Evolutionary conservation across 2,329 filamentous ascomycete genomes (phyloP), one percentile per base, ranked within the genome.

Genomic region (Nemania sp.): DNA sequence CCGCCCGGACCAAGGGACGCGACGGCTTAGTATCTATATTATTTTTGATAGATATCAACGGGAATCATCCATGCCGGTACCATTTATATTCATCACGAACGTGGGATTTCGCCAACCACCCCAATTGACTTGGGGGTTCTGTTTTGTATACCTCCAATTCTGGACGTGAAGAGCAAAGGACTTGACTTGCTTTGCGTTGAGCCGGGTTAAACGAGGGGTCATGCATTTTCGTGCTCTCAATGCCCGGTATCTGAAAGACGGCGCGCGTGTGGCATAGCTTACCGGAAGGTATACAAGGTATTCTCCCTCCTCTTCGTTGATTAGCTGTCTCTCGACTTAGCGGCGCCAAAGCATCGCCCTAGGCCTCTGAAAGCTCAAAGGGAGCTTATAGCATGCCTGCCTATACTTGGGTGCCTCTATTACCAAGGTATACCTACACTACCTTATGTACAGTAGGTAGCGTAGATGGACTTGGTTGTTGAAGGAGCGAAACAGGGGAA

Each of bases 401-500:
- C 43, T 12, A 12, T 39, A 39, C 3, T n/a, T 39, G 15, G 12
- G 5, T 39, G 35, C 35, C 35, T 39, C 3, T 39, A 12, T 39
- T 11, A 11, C 15, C 11, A 13, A 39, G 20, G 21, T 17, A 32
- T 21, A 47, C 13, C n/a, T n/a, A n/a, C n/a, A n/a, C n/a, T n/a
- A n/a, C n/a, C n/a, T n/a, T n/a, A n/a, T n/a, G n/a, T n/a, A n/a
- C n/a, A n/a, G n/a, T n/a, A 15, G 15, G 20, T 40, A 40, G 37
- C 2, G n/a, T 32, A 46, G 35, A n/a, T n/a, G n/a, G n/a, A n/a
- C n/a, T n/a, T n/a, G n/a, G 34, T 35, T 17, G 29, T 50, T 35
- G 45, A 37, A 39, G 17, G 37, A 45, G 20, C 40, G 17, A 61
- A 61, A 29, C 53, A 57, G 60, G 49, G 48, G 53, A 63, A 52